Evolutionary conservation across 192 early-diverging fungal species (phyloP).

Genomic region (Backusella psychrophila): DNA sequence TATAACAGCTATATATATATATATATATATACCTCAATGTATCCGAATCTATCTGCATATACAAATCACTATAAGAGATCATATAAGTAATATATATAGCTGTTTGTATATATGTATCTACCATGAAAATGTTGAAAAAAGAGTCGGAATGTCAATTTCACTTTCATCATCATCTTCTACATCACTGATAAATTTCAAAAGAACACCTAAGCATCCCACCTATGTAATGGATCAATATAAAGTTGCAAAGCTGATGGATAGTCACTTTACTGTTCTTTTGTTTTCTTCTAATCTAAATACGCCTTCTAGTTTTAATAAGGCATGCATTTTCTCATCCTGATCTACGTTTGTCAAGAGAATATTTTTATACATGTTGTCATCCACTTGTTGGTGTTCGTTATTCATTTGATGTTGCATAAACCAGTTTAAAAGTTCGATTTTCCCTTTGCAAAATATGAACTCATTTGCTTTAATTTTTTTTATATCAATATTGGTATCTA

Average conservation of each 20-base stretch:
- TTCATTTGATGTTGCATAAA: not conserved
- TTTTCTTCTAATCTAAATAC: not conserved
- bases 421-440: not conserved
- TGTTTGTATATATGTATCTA: slow-evolving; percentile 26
- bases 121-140: slow-evolving; percentile 34
- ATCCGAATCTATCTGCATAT: slow-evolving; percentile 60
- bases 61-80: slow-evolving; percentile 30
- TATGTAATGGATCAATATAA: not conserved
- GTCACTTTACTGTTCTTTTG: not conserved
- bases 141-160: not conserved
- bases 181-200: slow-evolving; percentile 39
- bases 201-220: slow-evolving; percentile 45
- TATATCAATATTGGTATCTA: not conserved
- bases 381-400: not conserved
- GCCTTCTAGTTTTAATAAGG: not conserved
- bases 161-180: slow-evolving; percentile 20
- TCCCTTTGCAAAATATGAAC: slow-evolving; percentile 12
- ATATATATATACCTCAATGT: slow-evolving; percentile 46
- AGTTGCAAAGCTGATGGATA: not conserved
- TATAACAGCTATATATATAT: not conserved
- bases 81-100: not conserved
- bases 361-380: not conserved
- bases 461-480: slow-evolving; percentile 1
- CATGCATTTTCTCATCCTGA: slow-evolving; percentile 1
- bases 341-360: not conserved